Evolutionary conservation across 176 grass and related monocot genomes (phyloP).

Genomic region (Aegilops tauschii): DNA sequence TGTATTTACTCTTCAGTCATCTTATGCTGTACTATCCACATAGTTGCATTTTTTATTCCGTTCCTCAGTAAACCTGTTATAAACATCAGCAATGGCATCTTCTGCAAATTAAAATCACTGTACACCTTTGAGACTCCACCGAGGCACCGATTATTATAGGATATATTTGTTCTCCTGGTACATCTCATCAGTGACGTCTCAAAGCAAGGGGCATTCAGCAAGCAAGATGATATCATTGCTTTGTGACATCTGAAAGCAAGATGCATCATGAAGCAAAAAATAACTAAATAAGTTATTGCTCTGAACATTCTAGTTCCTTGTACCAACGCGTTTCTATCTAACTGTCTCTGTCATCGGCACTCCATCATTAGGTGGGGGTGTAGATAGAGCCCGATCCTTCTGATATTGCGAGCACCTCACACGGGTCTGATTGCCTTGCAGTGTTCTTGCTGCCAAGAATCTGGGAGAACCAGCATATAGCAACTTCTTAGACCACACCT

Average conservation of each 20-base stretch:
- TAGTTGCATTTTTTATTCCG: neutral
- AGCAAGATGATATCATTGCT: slow-evolving; percentile 16
- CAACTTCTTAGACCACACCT: slow-evolving; percentile 90
- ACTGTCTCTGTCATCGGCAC: neutral
- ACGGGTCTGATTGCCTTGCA: slow-evolving; percentile 35
- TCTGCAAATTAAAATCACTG: neutral
- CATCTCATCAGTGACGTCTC: slow-evolving; percentile 15
- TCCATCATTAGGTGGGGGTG: slow-evolving; percentile 5
- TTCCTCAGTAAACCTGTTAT: neutral
- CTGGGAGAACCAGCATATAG: slow-evolving; percentile 66
- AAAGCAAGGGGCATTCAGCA: slow-evolving; percentile 18
- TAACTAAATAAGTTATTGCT: slow-evolving; percentile 4
- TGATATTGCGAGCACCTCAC: neutral
- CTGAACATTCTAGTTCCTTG: slow-evolving; percentile 21
- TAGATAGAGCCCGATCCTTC: neutral
- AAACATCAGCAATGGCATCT: neutral
- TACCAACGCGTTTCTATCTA: neutral
- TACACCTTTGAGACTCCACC: neutral
- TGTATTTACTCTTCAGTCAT: slow-evolving; percentile 3
- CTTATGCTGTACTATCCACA: neutral
- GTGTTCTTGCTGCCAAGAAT: slow-evolving; percentile 86
- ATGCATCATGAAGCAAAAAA: slow-evolving; percentile 28
- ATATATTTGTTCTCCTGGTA: slow-evolving; percentile 12
- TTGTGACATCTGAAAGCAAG: slow-evolving; percentile 10
- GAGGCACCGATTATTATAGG: neutral